Evolutionary conservation across 1,139 yeast genomes (phyloP).

Genomic region (Geotrichum citri-aurantii): DNA sequence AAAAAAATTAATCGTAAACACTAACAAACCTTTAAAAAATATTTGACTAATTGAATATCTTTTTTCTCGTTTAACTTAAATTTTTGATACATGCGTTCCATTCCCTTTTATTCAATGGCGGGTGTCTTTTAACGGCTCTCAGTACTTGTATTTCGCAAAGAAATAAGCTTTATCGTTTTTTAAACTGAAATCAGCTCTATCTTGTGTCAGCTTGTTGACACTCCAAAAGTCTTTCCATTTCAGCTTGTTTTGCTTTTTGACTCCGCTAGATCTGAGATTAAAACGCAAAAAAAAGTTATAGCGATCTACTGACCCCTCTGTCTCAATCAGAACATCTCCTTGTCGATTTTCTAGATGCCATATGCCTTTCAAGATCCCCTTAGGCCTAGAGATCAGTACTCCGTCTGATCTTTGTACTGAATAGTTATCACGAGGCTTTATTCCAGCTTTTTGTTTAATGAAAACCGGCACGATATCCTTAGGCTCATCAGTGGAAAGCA

Average conservation of each 20-base stretch:
- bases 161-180: constrained; percentile 71
- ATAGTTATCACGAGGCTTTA: constrained; percentile 32
- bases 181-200: constrained; percentile 49
- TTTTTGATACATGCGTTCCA: no score
- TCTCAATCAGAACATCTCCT: constrained; percentile 48
- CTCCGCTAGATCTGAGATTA: constrained; percentile 52
- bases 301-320: constrained; percentile 56
- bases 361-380: constrained; percentile 39
- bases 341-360: constrained; percentile 51
- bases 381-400: constrained; percentile 25
- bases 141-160: constrained; percentile 36
- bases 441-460: constrained; percentile 15
- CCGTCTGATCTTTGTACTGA: constrained; percentile 23
- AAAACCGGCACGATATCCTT: constrained; percentile 42
- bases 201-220: constrained; percentile 49
- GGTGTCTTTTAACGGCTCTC: no score
- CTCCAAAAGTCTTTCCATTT: constrained; percentile 62
- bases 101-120: no score
- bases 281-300: constrained; percentile 61
- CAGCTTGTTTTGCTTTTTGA: constrained; percentile 55
- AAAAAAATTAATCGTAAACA: no score
- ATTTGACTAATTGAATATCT: no score
- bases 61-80: no score
- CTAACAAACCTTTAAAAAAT: no score
- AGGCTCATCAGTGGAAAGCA: constrained; percentile 29